A percentile compares a stretch with the other conserved stretches of the same genome.
phyloP scores from a whole-genome alignment of 1,284 basidiomycete genomes.

The Rhodofomes roseus region DNA sequence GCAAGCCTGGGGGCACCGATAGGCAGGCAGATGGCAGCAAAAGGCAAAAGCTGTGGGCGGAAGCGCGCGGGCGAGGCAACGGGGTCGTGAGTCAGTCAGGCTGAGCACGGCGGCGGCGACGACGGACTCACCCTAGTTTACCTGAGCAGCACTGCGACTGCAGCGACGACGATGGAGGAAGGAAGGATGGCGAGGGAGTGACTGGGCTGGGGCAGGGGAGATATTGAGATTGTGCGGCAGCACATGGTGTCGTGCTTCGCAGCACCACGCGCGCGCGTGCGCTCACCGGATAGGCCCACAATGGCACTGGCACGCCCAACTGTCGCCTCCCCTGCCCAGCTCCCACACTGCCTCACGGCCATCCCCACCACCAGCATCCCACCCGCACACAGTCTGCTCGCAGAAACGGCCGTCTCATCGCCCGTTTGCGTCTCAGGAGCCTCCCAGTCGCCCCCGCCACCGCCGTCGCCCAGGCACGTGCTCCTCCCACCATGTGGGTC shows the following conservation, averaged over 20 bases:
- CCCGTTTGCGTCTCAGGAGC: neutral
- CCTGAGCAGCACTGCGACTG: constrained; percentile 11
- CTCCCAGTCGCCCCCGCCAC: neutral
- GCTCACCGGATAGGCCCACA: constrained; percentile 9
- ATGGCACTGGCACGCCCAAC: constrained; percentile 9
- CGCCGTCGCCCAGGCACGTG: neutral
- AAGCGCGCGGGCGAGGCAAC: constrained; percentile 15
- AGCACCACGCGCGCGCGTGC: constrained; percentile 21
- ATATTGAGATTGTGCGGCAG: constrained; percentile 17
- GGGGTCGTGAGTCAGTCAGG: constrained; percentile 9
- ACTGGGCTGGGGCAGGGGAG: constrained; percentile 22
- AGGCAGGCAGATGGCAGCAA: constrained; percentile 21
- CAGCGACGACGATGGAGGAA: constrained; percentile 11
- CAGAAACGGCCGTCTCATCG: neutral
- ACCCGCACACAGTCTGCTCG: neutral
- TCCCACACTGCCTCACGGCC: constrained; percentile 1
- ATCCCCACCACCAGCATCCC: neutral
- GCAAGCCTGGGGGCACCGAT: constrained; percentile 20
- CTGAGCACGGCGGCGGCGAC: neutral
- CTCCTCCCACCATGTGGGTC: neutral
- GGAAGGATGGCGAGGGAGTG: constrained; percentile 16
- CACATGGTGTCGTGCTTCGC: constrained; percentile 24
- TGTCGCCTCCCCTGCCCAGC: neutral
- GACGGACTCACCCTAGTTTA: constrained; percentile 10
- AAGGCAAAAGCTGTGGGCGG: constrained; percentile 25